Evolutionary conservation across 768 basidiomycete species (phyloP), one percentile per base, ranked within the genome.

Genomic region (Auriculariales sp.): DNA sequence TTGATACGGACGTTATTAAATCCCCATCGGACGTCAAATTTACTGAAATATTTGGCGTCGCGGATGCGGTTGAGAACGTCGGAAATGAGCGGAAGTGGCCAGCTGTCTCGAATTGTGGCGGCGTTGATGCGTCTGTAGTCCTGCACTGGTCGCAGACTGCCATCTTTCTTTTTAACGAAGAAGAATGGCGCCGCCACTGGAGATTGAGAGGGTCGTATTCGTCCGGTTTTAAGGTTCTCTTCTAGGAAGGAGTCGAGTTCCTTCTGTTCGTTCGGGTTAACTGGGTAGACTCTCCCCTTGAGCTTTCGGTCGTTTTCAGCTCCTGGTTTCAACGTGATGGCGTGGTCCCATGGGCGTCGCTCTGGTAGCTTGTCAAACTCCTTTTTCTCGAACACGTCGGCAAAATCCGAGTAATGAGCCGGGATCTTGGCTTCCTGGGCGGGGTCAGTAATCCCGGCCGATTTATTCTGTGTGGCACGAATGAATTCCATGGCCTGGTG

Each of bases 101-200:
- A 46, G 3, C 44, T 19, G 46, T 52, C 47, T 34, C 39, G 34
- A 32, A 52, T 49, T 12, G 54, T 57, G 36, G 49, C 33, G 17
- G 34, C 29, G 49, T 57, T 57, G 47, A 52, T 34, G 6, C 46
- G 15, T 27, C 58, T 47, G 44, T 69, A 69, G 44, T 70, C 68
- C 30, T 66, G 59, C 3, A 65, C 57, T 0, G 58, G 58, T 1
- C 58, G 49, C 1, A 68, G 52, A 0, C 46, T 46, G 1, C 65
- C 61, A 49, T 66, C 67, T 52, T 68, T 65, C 56, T 68, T 68
- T 17, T 60, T 60, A 4, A 67, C 52, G 28, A 69, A 66, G 54
- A 65, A 58, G 44, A 64, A 54, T 0, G 62, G 55, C 0, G 56
- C 54, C 7, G 62, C 53, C 4, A 58, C 51, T 0, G 52, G 56